Base-by-base conservation (phyloP, 1,284 basidiomycete genomes). In the Bjerkandera adusta region DNA sequence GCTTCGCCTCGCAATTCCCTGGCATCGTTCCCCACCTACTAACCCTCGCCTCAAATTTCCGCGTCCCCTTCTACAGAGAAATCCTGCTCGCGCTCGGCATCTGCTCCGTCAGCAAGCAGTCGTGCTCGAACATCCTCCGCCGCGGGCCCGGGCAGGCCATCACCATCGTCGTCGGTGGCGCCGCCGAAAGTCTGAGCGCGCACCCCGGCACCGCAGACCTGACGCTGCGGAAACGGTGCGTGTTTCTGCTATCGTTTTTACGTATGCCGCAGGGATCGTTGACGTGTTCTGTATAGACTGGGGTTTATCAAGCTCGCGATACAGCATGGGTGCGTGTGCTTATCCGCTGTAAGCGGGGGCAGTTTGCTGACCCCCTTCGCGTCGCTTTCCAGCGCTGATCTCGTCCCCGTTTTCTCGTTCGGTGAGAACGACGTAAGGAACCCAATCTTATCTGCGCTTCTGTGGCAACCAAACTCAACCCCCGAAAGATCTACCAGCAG, bases 301-400 rank as follows among this genome's bases (percentile, higher is more conserved):
- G 94, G 95, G 0, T 99, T 99, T 62, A 95, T 99, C 68, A 98
- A 98, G 68, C 69, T 99, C 49, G 97, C 96, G 1, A 94, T 99
- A 45, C 85, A 89, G 49, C 85, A 95, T 62, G 96, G 96, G 84
- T 91, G 53, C 21, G 81, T 59, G 13, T 10, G 8, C 24, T 33
- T 24, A 26, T 39, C 16, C 18, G 13, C 21, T 45, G 41, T 18
- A 20, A 39, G 8, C 27, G 8, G 27, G n/a, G 27, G 8, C 27
- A 30, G 8, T n/a, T 30, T n/a, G 29, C 29, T 30, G 8, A 30
- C 29, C 29, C 20, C 3, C 37, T 20, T 15, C 15, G 7, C 20
- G 24, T 20, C 27, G 21, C 2, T 40, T 36, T 44, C 24, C 55
- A 91, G 89, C 37, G 94, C 94, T 35, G 89, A 93, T 59, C 75